Percentiles rank a stretch among this genome's conserved stretches.
Conservation (phyloP, 1,284 basidiomycete genomes). For the Sanghuangporus baumii region DNA sequence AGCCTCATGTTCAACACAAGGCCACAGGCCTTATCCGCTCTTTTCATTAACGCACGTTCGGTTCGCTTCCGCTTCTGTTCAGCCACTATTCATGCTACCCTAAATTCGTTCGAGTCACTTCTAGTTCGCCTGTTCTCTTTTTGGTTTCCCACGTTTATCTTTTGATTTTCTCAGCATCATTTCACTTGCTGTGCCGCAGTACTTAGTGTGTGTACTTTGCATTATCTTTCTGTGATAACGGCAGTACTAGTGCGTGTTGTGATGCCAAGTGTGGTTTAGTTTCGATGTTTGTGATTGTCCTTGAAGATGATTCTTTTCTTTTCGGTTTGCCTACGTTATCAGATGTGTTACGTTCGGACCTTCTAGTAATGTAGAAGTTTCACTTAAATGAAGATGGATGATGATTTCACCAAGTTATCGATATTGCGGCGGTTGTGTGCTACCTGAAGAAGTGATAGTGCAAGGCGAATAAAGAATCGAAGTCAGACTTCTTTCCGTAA, state of each 20-base stretch:
- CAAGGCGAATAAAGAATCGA: too few species aligned
- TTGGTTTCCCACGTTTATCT: not conserved
- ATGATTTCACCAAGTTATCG: not conserved
- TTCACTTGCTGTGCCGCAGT: not conserved
- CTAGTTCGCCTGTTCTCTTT: not conserved
- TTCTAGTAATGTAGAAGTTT: too few species aligned
- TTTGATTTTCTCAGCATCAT: not conserved
- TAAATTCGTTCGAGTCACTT: not conserved
- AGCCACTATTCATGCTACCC: not conserved
- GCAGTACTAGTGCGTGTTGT: not conserved
- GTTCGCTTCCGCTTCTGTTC: not conserved
- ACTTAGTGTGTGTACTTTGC: not conserved
- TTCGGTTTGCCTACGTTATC: too few species aligned
- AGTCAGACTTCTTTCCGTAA: too few species aligned
- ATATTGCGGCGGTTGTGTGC: not conserved
- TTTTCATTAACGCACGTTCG: not conserved
- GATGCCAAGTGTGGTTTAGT: not conserved
- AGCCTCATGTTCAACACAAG: not conserved
- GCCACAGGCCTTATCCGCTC: not conserved
- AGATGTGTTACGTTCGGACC: too few species aligned
- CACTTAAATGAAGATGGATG: not conserved
- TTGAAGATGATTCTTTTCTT: not conserved
- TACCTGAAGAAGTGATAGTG: too few species aligned
- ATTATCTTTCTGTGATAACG: not conserved
- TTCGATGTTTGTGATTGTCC: not conserved